Percentiles rank a stretch among this genome's conserved stretches.
Conservation (phyloP, 2,329 filamentous ascomycete species). For the Lanzia echinophila region DNA sequence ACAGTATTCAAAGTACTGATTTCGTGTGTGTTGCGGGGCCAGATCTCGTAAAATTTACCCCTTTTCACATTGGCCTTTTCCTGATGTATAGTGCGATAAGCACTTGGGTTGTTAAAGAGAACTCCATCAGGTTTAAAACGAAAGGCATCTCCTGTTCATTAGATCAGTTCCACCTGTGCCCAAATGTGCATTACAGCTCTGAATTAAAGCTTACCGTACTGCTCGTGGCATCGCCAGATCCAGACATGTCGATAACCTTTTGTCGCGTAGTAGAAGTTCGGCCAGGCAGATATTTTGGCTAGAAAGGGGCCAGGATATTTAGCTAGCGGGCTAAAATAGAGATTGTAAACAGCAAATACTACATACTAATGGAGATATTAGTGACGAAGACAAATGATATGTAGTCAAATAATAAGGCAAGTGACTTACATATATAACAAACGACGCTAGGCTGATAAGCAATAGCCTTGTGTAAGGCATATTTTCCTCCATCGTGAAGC, state of each 20-base stretch:
- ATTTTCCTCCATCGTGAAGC: too few species aligned
- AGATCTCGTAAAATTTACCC: neutral
- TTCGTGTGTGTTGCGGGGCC: neutral
- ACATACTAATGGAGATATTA: too few species aligned
- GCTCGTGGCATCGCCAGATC: conserved; percentile 28
- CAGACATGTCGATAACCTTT: conserved; percentile 30
- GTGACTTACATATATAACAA: too few species aligned
- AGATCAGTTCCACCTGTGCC: neutral
- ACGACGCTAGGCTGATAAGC: too few species aligned
- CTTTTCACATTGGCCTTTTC: neutral
- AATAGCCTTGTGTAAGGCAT: too few species aligned
- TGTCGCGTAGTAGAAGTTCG: conserved; percentile 28
- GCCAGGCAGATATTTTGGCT: conserved; percentile 24
- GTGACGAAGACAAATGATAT: too few species aligned
- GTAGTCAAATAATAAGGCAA: too few species aligned
- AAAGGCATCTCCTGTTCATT: neutral
- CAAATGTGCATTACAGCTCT: neutral
- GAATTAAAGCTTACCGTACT: conserved; percentile 34
- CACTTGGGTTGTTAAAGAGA: neutral
- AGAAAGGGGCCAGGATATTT: conserved; percentile 30
- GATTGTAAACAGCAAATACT: too few species aligned
- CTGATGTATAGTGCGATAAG: neutral
- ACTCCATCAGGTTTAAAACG: neutral
- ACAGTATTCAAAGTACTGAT: neutral
- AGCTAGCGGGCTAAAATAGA: conserved; percentile 28